Conservation (phyloP, 2,329 filamentous ascomycete genomes). For the Kalmusia sp. region DNA sequence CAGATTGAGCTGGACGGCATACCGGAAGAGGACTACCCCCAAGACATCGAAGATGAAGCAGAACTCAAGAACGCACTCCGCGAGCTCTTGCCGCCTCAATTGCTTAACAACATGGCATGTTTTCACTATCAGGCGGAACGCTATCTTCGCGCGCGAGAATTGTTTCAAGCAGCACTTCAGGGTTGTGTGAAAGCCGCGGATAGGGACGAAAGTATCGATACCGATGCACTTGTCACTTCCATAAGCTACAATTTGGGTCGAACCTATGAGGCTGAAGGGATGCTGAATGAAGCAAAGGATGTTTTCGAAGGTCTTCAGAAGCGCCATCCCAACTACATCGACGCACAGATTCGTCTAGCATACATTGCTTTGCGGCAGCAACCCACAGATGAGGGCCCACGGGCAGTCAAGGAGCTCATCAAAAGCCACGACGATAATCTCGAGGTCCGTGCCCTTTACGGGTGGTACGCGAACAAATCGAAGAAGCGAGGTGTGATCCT, state of each 20-base stretch:
- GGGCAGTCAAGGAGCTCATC: slow-evolving; percentile 84
- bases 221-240: slow-evolving; percentile 89
- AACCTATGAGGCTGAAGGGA: slow-evolving; percentile 85
- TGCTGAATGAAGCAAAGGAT: slow-evolving; percentile 82
- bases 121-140: slow-evolving; percentile 92
- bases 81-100: slow-evolving; percentile 82
- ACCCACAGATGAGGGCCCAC: slow-evolving; percentile 84
- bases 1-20: slow-evolving; percentile 85
- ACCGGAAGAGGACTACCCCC: slow-evolving; percentile 72
- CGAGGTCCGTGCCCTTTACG: slow-evolving; percentile 90
- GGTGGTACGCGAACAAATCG: slow-evolving; percentile 91
- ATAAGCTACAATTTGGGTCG: slow-evolving; percentile 96
- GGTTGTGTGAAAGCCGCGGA: slow-evolving; percentile 84
- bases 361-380: slow-evolving; percentile 86
- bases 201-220: slow-evolving; percentile 78
- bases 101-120: slow-evolving; percentile 97
- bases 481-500: slow-evolving; percentile 84
- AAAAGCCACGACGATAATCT: slow-evolving; percentile 83
- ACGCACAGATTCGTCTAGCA: slow-evolving; percentile 85
- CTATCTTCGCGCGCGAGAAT: slow-evolving; percentile 77
- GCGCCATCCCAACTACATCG: slow-evolving; percentile 89
- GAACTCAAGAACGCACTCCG: slow-evolving; percentile 69
- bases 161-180: slow-evolving; percentile 91
- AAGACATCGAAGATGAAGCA: slow-evolving; percentile 51
- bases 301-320: slow-evolving; percentile 87